Evolutionary conservation across 2,329 filamentous ascomycete species (phyloP).

Genomic region (Lojkania enalia): DNA sequence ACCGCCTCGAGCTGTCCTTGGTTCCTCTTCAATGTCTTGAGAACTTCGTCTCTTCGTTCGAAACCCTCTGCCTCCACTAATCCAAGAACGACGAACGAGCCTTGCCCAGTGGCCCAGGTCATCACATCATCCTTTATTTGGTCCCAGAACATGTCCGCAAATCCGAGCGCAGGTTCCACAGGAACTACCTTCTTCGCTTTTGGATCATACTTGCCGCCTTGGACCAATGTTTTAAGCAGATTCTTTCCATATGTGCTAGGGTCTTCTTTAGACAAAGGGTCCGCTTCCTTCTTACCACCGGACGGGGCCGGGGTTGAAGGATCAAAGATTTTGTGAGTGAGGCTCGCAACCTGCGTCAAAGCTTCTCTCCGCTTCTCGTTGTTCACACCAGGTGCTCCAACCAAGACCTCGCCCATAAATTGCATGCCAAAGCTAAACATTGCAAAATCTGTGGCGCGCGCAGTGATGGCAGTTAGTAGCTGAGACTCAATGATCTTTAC

Average conservation of each 20-base stretch:
- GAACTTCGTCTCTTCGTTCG: conserved; percentile 65
- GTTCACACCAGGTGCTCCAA: conserved; percentile 77
- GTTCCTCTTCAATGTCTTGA: conserved; percentile 71
- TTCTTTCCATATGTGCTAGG: conserved; percentile 71
- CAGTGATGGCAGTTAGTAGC: conserved; percentile 72
- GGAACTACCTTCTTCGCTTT: conserved; percentile 69
- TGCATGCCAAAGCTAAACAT: conserved; percentile 83
- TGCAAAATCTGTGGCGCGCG: conserved; percentile 69
- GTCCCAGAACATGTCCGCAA: conserved; percentile 80
- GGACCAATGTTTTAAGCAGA: conserved; percentile 88
- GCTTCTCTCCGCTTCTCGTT: conserved; percentile 56
- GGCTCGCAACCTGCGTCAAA: conserved; percentile 64
- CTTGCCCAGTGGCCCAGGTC: conserved; percentile 82
- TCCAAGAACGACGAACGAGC: conserved; percentile 83
- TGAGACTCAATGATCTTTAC: conserved; percentile 72
- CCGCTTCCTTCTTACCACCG: conserved; percentile 21
- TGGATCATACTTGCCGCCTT: conserved; percentile 84
- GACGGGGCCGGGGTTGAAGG: conserved; percentile 37
- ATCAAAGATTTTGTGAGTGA: conserved; percentile 42
- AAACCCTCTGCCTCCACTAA: conserved; percentile 76
- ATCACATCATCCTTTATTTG: conserved; percentile 75
- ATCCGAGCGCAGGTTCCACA: conserved; percentile 75
- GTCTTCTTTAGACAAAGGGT: conserved; percentile 51
- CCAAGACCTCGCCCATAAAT: conserved; percentile 79
- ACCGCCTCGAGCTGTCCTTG: conserved; percentile 72